Base-by-base conservation (phyloP, 2,329 filamentous ascomycete genomes). In the Aureobasidium sp. region DNA sequence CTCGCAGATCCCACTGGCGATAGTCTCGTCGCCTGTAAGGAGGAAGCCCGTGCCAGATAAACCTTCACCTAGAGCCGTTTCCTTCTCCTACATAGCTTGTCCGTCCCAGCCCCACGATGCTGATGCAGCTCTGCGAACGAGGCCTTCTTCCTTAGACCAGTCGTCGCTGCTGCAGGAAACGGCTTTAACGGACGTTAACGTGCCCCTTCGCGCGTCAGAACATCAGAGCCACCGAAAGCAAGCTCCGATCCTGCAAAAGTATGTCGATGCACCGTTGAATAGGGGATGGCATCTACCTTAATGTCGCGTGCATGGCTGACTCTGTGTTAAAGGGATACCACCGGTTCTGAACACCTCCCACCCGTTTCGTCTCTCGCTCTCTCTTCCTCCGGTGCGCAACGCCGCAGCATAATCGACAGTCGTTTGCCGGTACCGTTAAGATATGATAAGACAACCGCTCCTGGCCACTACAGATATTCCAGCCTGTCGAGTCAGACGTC, bases 21-120 rank as follows among this genome's bases (percentile, higher is more conserved):
- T 72, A 63, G 26, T 41, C 26, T 70, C 76, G 44, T 75, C 77
- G 64, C 74, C 76, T 61, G 74, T 83, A 63, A 78, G 78, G 67
- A 77, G 81, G 67, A 84, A 84, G 71, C 81, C 82, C 68, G 72
- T 84, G 65, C 82, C 82, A 64, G 72, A 75, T 64, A 77, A 77
- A 73, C 75, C 76, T 65, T 78, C 80, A 57, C 77, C 80, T 65
- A 71, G 80, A 61, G 73, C 78, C 62, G 71, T 71, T 60, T 76
- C 74, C 52, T 77, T 77, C 68, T 74, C 73, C 66, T 74, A 70
- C 72, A 78, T 69, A 73, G 77, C 67, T 72, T 80, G 71, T 67
- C 77, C 67, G 53, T 70, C 69, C 62, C 47, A 60, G 51, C 52
- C 44, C 27, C 46, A 61, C 48, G 47, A 55, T 63, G 46, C 51